These are phyloP conservation scores for Nigrospora oryzae DNA, from an alignment of 2,329 filamentous ascomycete genomes.

Conservation along the genomic window DNA sequence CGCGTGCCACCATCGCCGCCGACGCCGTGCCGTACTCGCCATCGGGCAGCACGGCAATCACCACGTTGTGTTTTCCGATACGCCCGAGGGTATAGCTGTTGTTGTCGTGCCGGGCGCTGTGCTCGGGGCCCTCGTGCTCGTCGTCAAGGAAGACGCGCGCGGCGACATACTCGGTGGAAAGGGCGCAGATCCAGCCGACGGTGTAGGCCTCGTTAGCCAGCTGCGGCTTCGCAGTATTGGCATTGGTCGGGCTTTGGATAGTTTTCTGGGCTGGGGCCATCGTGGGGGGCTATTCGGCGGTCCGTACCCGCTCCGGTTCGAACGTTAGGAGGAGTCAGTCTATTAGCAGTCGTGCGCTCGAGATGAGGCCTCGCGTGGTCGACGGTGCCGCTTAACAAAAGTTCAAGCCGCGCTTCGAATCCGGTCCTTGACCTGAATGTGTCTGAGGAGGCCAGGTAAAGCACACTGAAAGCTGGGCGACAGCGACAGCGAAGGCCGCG, in stretches of 20 bases:
- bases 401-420: too few relatives aligned
- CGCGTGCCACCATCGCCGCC: neutral
- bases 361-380: too few relatives aligned
- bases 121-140: slow-evolving; percentile 16
- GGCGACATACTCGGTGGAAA: slow-evolving; percentile 25
- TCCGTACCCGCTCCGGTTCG: too few relatives aligned
- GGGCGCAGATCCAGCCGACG: slow-evolving; percentile 36
- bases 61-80: slow-evolving; percentile 17
- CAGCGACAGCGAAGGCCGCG: too few relatives aligned
- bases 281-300: too few relatives aligned
- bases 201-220: slow-evolving; percentile 19
- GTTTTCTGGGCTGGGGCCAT: neutral
- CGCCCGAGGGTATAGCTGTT: slow-evolving; percentile 20
- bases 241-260: neutral
- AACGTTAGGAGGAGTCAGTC: too few relatives aligned
- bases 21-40: slow-evolving; percentile 3
- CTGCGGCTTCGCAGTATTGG: neutral
- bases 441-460: too few relatives aligned
- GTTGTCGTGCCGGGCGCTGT: slow-evolving; percentile 15
- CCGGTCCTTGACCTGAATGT: too few relatives aligned
- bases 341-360: too few relatives aligned
- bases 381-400: too few relatives aligned
- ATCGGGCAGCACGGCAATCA: slow-evolving; percentile 11
- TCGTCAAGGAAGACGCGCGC: slow-evolving; percentile 30
- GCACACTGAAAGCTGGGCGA: too few relatives aligned